phyloP scores from a whole-genome alignment of 2,329 filamentous ascomycete species.

The Ophiosphaerella narmari region DNA sequence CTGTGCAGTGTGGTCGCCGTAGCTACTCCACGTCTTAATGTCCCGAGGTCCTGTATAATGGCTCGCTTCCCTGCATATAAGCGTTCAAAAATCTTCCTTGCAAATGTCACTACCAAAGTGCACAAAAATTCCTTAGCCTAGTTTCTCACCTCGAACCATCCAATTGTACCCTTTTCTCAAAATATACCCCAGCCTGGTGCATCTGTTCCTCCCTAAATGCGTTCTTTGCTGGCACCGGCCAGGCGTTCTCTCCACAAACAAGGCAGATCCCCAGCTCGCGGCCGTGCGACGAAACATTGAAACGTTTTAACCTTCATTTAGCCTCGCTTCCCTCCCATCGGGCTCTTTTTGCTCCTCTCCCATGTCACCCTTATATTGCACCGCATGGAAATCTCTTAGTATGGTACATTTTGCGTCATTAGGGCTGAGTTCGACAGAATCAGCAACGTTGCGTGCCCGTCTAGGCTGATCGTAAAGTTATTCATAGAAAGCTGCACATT shows the following conservation, averaged over 20 bases:
- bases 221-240: conserved; percentile 18
- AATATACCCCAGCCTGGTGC: conserved; percentile 10
- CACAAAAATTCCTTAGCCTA: background rate
- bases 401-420: conserved; percentile 4
- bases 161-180: conserved; percentile 1
- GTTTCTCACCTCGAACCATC: background rate
- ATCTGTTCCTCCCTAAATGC: conserved; percentile 6
- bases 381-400: conserved; percentile 7
- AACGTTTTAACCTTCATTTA: conserved; percentile 32
- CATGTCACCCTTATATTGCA: conserved; percentile 24
- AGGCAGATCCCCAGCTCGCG: conserved; percentile 14
- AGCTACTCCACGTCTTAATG: background rate
- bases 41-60: background rate
- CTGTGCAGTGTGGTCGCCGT: background rate
- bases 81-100: background rate
- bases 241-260: conserved; percentile 23
- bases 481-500: conserved; percentile 6
- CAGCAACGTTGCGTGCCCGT: conserved; percentile 2
- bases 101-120: background rate
- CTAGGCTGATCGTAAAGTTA: conserved; percentile 5
- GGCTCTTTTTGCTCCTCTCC: conserved; percentile 5
- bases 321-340: conserved; percentile 16
- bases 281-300: conserved; percentile 21
- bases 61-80: background rate
- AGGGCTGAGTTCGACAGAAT: conserved; percentile 5